A percentile compares a stretch with the other conserved stretches of the same genome.
phyloP scores from a whole-genome alignment of 345 rosid genomes.

The Gossypium stocksii region DNA sequence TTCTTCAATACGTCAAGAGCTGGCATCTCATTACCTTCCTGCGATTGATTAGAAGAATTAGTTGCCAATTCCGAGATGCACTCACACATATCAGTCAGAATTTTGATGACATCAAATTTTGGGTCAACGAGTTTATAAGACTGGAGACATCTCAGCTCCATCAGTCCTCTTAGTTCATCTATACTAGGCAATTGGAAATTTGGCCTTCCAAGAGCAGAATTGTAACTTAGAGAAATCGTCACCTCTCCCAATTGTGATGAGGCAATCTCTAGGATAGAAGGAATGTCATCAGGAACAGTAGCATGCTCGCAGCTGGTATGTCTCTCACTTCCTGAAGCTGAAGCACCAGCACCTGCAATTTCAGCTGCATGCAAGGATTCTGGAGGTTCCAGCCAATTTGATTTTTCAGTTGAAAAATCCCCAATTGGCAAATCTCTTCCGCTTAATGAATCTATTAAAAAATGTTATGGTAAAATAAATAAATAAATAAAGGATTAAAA shows the following conservation, averaged over 20 bases:
- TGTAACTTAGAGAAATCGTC: slow-evolving; percentile 70
- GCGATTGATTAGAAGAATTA: slow-evolving; percentile 49
- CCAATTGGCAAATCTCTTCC: slow-evolving; percentile 23
- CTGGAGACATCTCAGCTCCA: slow-evolving; percentile 72
- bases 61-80: slow-evolving; percentile 69
- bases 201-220: slow-evolving; percentile 50
- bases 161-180: slow-evolving; percentile 60
- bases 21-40: slow-evolving; percentile 44
- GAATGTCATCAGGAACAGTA: slow-evolving; percentile 24
- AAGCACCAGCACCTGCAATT: slow-evolving; percentile 19
- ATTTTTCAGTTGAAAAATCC: slow-evolving; percentile 22
- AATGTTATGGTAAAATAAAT: neutral
- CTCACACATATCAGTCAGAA: slow-evolving; percentile 77
- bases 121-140: slow-evolving; percentile 74
- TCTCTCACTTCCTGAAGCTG: slow-evolving; percentile 23
- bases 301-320: slow-evolving; percentile 21
- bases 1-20: slow-evolving; percentile 40
- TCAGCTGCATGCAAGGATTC: slow-evolving; percentile 22
- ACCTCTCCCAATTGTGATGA: slow-evolving; percentile 79
- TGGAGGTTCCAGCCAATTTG: slow-evolving; percentile 27
- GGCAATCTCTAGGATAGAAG: slow-evolving; percentile 57
- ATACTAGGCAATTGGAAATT: slow-evolving; percentile 54
- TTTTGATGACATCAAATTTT: slow-evolving; percentile 53
- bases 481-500: neutral
- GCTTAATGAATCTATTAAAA: slow-evolving; percentile 27